Evolutionary conservation across 2,329 filamentous ascomycete genomes (phyloP).

Genomic region (Colletotrichum incanum): DNA sequence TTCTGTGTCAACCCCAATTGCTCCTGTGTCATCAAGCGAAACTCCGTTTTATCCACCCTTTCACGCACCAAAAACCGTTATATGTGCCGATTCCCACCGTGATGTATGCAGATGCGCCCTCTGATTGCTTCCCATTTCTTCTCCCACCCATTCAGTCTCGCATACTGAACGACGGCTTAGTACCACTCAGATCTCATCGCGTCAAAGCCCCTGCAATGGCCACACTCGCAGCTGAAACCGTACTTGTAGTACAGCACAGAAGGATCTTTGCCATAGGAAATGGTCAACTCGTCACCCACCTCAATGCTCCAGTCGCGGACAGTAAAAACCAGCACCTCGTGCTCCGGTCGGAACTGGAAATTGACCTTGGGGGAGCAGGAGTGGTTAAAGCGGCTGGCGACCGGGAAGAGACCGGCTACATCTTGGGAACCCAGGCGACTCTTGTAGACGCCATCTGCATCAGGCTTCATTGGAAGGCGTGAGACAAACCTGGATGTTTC

Average conservation of each 20-base stretch:
- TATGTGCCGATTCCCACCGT: background rate
- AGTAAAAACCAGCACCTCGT: constrained; percentile 58
- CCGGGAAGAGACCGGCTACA: constrained; percentile 61
- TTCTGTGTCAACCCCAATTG: background rate
- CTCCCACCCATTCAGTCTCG: background rate
- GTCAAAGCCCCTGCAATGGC: constrained; percentile 55
- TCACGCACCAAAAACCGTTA: background rate
- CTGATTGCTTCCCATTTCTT: background rate
- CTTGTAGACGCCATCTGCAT: background rate
- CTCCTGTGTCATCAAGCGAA: background rate
- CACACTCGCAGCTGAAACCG: constrained; percentile 69
- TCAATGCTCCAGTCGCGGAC: constrained; percentile 54
- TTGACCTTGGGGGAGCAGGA: constrained; percentile 62
- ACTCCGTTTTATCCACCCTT: background rate
- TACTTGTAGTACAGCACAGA: constrained; percentile 59
- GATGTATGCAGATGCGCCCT: background rate
- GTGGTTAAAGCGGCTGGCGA: constrained; percentile 73
- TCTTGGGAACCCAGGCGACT: background rate
- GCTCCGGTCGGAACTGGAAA: constrained; percentile 58
- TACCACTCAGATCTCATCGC: constrained; percentile 13
- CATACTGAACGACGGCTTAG: background rate
- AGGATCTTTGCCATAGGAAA: constrained; percentile 63
- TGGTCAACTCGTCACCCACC: constrained; percentile 65
- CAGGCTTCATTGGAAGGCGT: constrained; percentile 3
- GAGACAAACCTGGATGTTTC: constrained; percentile 49